Percentiles rank a stretch among this genome's conserved stretches.
phyloP scores from a whole-genome alignment of 495 filamentous ascomycete genomes.

The Melanomma pulvis-pyrius region DNA sequence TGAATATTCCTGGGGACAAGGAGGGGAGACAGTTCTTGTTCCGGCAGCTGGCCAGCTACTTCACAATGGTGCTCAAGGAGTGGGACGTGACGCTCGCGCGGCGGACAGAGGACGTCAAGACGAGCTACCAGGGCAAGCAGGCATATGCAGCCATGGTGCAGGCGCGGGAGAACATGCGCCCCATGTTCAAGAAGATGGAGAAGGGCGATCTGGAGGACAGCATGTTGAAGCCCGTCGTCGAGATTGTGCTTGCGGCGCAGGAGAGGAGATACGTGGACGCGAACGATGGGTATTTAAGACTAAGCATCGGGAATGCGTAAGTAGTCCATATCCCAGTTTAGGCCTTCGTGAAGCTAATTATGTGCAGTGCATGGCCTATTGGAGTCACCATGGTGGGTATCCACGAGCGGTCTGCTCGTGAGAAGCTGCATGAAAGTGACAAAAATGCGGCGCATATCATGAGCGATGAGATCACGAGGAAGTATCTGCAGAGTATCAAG shows the following conservation, averaged over 20 bases:
- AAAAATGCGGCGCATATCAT: conserved; percentile 88
- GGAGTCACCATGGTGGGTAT: conserved; percentile 99
- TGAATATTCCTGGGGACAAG: conserved; percentile 54
- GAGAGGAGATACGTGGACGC: conserved; percentile 90
- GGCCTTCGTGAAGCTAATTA: background rate
- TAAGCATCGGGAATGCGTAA: conserved; percentile 94
- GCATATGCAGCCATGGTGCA: conserved; percentile 79
- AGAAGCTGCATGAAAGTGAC: conserved; percentile 88
- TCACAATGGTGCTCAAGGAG: conserved; percentile 86
- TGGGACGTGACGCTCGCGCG: conserved; percentile 79
- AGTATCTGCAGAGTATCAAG: conserved; percentile 98
- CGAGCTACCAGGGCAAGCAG: conserved; percentile 74
- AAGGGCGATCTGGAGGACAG: conserved; percentile 73
- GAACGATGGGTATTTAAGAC: conserved; percentile 87
- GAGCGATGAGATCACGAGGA: conserved; percentile 91
- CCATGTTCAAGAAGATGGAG: conserved; percentile 89
- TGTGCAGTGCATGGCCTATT: conserved; percentile 81
- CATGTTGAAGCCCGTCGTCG: conserved; percentile 81
- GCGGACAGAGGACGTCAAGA: conserved; percentile 63
- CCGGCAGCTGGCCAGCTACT: conserved; percentile 88
- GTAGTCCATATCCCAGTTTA: background rate
- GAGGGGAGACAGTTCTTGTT: conserved; percentile 67
- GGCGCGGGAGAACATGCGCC: conserved; percentile 80
- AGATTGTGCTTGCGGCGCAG: conserved; percentile 91
- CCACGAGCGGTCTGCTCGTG: conserved; percentile 90